Conservation (phyloP, 148 eudicot species). For the Camellia granthamiana region DNA sequence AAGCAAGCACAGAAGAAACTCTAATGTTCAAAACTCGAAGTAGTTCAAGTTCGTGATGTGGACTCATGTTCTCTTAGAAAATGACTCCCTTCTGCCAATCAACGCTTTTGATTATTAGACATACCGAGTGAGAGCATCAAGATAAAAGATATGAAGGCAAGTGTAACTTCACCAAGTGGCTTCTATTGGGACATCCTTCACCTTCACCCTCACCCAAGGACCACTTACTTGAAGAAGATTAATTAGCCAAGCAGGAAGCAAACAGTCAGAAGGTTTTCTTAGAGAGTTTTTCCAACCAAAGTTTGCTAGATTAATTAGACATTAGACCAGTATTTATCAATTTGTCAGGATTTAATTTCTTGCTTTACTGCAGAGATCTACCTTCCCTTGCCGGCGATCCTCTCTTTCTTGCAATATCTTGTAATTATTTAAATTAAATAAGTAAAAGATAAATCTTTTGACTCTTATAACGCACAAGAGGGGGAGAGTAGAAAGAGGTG, state of each 20-base stretch:
- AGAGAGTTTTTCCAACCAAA: background rate
- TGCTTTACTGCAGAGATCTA: background rate
- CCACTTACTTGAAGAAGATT: background rate
- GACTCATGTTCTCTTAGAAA: background rate
- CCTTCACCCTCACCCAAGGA: background rate
- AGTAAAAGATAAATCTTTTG: too few relatives aligned
- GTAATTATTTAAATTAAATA: too few relatives aligned
- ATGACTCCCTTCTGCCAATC: background rate
- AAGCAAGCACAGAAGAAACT: background rate
- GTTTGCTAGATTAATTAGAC: background rate
- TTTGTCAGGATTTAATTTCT: background rate
- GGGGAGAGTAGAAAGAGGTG: too few relatives aligned
- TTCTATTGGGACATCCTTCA: background rate
- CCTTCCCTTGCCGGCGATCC: background rate
- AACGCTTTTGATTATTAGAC: background rate
- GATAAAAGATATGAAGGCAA: too few relatives aligned
- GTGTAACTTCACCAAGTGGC: background rate
- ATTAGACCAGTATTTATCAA: background rate
- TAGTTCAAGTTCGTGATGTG: background rate
- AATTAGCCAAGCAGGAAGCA: background rate
- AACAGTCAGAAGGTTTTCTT: background rate
- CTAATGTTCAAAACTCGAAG: background rate
- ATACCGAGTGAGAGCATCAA: background rate
- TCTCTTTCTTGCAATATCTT: too few relatives aligned
- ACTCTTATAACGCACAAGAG: too few relatives aligned